phyloP scores from a whole-genome alignment of 306 rosid genomes.

The Corylus americana region DNA sequence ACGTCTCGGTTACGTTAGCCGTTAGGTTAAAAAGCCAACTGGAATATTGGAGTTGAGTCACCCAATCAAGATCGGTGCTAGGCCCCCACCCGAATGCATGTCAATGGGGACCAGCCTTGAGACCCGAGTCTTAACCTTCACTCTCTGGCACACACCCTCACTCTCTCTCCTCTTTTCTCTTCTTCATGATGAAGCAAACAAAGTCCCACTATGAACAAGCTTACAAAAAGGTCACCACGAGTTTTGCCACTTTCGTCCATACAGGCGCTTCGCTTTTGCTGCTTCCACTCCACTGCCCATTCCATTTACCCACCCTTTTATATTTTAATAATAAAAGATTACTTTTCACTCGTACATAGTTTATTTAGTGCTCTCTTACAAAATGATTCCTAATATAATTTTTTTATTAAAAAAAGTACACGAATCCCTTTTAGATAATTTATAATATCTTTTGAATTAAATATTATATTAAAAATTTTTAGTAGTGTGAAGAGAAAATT shows the following conservation, averaged over 20 bases:
- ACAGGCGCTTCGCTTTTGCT: neutral
- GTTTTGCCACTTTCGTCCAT: neutral
- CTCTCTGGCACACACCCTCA: neutral
- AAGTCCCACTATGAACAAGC: neutral
- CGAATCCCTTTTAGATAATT: no score
- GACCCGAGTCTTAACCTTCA: neutral
- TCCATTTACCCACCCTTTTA: no score
- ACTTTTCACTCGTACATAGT: no score
- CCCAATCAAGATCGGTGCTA: neutral
- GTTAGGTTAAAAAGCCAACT: neutral
- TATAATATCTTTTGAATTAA: no score
- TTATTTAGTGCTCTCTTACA: no score
- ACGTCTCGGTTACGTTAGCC: neutral
- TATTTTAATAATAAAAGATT: no score
- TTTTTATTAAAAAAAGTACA: no score
- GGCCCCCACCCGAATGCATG: neutral
- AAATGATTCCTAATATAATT: no score
- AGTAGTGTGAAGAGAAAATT: no score
- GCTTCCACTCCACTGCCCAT: neutral
- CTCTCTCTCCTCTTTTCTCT: neutral
- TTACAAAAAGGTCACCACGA: neutral
- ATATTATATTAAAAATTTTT: no score
- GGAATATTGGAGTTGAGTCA: neutral
- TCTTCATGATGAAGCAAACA: conserved; percentile 1
- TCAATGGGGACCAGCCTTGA: neutral